These are phyloP conservation scores for Tremellales sp. DNA, from an alignment of 1,284 basidiomycete genomes.

Conservation along the genomic window DNA sequence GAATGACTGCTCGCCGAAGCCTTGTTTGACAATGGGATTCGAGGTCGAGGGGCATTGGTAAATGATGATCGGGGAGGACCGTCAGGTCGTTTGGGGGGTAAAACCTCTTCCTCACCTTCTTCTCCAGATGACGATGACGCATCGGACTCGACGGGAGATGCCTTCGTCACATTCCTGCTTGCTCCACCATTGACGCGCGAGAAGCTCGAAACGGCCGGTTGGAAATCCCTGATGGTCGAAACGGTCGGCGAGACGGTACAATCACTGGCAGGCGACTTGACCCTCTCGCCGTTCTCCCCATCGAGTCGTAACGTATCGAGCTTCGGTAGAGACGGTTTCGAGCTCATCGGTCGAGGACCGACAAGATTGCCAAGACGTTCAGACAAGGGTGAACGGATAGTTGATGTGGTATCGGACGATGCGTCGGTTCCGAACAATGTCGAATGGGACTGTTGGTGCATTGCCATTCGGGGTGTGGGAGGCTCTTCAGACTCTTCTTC, in stretches of 20 bases:
- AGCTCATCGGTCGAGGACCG: neutral
- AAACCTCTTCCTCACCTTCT: neutral
- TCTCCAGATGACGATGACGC: too few species aligned
- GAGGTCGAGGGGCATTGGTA: neutral
- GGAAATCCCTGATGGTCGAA: too few species aligned
- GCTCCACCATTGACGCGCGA: neutral
- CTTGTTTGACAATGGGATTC: conserved; percentile 3
- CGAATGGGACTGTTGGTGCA: conserved; percentile 2
- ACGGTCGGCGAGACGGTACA: neutral
- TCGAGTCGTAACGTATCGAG: conserved; percentile 1
- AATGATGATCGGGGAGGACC: conserved; percentile 9
- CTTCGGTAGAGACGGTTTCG: conserved; percentile 4
- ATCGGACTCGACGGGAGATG: neutral
- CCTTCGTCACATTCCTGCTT: neutral
- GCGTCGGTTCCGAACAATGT: conserved; percentile 1
- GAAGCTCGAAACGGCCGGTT: neutral
- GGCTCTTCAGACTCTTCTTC: neutral
- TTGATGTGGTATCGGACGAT: neutral
- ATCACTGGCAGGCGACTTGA: conserved; percentile 7
- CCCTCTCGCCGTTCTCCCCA: neutral
- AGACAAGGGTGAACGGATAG: conserved; percentile 9
- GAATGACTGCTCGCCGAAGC: neutral
- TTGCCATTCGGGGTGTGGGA: neutral
- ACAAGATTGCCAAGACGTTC: conserved; percentile 5
- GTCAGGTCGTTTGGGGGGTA: conserved; percentile 1